A percentile compares a stretch with the other conserved stretches of the same genome.
Conservation (phyloP, 768 basidiomycete species). For the Trametes meyenii region DNA sequence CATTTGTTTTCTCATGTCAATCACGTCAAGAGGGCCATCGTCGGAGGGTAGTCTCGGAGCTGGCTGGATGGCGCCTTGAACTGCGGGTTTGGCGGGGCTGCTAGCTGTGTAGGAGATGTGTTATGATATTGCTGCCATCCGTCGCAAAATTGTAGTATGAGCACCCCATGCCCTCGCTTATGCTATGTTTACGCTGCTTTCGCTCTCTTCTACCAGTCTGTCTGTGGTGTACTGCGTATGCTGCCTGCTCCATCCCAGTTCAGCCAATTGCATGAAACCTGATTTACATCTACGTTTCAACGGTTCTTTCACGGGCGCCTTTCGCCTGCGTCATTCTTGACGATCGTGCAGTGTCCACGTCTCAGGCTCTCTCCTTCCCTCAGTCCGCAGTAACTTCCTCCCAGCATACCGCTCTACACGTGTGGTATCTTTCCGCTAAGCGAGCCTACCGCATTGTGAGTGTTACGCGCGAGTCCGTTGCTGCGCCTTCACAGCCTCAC, state of each 20-base stretch:
- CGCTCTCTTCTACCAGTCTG: neutral
- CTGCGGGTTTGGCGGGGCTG: slow-evolving; percentile 21
- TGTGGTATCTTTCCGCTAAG: neutral
- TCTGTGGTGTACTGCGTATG: neutral
- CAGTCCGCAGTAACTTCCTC: too few species aligned
- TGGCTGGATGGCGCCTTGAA: slow-evolving; percentile 19
- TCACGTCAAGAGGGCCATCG: slow-evolving; percentile 6
- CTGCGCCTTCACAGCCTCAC: too few species aligned
- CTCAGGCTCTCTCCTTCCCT: too few species aligned
- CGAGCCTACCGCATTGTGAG: too few species aligned
- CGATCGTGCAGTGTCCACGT: too few species aligned
- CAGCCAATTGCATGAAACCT: too few species aligned
- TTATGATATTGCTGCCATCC: slow-evolving; percentile 29
- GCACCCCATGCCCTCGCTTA: slow-evolving; percentile 33
- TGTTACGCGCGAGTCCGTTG: too few species aligned
- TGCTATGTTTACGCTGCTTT: slow-evolving; percentile 30
- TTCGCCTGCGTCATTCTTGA: too few species aligned
- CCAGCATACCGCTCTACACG: neutral
- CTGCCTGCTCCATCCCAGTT: neutral
- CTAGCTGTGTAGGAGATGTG: slow-evolving; percentile 22
- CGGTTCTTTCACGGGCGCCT: too few species aligned
- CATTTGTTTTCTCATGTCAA: neutral
- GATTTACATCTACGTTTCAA: too few species aligned
- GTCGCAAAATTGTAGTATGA: slow-evolving; percentile 38
- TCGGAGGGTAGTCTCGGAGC: slow-evolving; percentile 13